Conservation (phyloP, 2,329 filamentous ascomycete species). For the Cercospora sp. region DNA sequence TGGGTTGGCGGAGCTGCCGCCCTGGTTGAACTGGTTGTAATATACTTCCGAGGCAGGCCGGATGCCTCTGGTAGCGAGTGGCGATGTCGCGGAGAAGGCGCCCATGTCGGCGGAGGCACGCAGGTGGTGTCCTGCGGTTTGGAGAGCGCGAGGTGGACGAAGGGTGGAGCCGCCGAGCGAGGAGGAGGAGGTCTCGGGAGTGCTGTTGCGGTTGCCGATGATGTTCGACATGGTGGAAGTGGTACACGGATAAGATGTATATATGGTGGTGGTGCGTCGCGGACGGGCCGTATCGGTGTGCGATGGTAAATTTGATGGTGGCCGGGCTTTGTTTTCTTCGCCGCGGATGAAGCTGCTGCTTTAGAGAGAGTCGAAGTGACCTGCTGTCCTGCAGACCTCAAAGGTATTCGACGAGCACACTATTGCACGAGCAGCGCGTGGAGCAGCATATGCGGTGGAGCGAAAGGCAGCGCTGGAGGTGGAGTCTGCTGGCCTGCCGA, state of each 20-base stretch:
- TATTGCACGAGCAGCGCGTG: neutral
- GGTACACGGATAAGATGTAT: constrained; percentile 7
- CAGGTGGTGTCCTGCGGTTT: constrained; percentile 72
- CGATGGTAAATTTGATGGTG: constrained; percentile 9
- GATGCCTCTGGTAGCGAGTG: constrained; percentile 72
- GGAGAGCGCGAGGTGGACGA: constrained; percentile 67
- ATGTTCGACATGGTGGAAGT: constrained; percentile 49
- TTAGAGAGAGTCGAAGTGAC: constrained; percentile 51
- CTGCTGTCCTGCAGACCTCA: constrained; percentile 85
- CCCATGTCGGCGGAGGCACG: constrained; percentile 96
- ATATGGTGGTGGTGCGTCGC: constrained; percentile 10
- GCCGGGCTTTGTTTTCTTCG: constrained; percentile 1
- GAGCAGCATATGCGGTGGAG: neutral
- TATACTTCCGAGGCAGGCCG: constrained; percentile 91
- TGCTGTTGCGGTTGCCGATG: constrained; percentile 85
- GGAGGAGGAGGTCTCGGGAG: constrained; percentile 82
- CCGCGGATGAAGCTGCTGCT: constrained; percentile 11
- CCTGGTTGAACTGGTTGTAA: constrained; percentile 74
- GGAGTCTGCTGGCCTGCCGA: neutral
- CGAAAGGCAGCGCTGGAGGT: neutral
- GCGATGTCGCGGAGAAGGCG: constrained; percentile 65
- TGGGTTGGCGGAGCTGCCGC: constrained; percentile 64
- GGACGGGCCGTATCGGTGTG: constrained; percentile 13
- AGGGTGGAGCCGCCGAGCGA: constrained; percentile 71
- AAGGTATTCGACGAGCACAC: constrained; percentile 57